Evolutionary conservation across 108 stramenopile genomes (phyloP).

Genomic region (Fragilaria crotonensis): DNA sequence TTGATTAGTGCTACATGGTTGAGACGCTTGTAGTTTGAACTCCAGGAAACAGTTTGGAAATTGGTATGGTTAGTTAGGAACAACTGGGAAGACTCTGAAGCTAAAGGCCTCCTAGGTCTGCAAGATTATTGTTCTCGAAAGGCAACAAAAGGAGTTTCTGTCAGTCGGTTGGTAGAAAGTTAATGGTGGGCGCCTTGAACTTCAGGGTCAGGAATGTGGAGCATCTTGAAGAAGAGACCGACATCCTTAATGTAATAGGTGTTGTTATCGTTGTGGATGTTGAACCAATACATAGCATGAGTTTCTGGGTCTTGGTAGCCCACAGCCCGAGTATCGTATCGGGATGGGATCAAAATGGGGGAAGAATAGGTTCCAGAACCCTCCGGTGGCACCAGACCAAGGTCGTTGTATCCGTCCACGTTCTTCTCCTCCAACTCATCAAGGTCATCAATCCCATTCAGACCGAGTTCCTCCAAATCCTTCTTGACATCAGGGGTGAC

Average conservation of each 20-base stretch:
- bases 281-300: conserved; percentile 91
- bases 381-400: conserved; percentile 83
- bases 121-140: too few species aligned
- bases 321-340: conserved; percentile 68
- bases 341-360: conserved; percentile 82
- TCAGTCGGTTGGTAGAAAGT: too few species aligned
- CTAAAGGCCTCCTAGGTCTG: too few species aligned
- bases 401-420: conserved; percentile 82
- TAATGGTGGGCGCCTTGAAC: conserved; percentile 54
- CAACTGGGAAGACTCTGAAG: too few species aligned
- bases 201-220: conserved; percentile 71
- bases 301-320: conserved; percentile 83
- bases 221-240: conserved; percentile 89
- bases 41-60: too few species aligned
- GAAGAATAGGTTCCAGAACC: conserved; percentile 73
- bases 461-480: conserved; percentile 81
- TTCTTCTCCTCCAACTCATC: conserved; percentile 82
- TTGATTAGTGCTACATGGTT: too few species aligned
- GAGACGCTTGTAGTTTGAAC: too few species aligned
- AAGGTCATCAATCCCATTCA: conserved; percentile 75
- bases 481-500: conserved; percentile 59
- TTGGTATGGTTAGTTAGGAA: too few species aligned
- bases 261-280: conserved; percentile 83
- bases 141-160: too few species aligned
- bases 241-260: conserved; percentile 89